Evolutionary conservation across 495 filamentous ascomycete genomes (phyloP).

Genomic region (Neurospora intermedia): DNA sequence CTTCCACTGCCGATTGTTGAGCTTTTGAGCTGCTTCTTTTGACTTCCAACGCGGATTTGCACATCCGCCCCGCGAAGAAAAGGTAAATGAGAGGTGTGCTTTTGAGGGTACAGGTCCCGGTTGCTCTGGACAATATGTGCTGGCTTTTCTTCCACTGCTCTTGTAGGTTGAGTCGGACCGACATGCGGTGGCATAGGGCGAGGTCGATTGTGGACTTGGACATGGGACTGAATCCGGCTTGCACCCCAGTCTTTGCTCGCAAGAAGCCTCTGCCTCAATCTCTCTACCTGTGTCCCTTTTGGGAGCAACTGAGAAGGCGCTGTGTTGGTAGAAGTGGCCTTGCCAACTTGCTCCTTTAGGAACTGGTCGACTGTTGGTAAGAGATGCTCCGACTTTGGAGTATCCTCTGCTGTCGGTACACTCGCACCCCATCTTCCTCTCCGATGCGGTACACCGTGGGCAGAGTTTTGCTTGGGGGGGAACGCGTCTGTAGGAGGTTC

Average conservation of each 20-base stretch:
- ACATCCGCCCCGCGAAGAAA: slow-evolving; percentile 10
- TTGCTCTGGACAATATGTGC: slow-evolving; percentile 2
- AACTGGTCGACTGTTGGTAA: slow-evolving; percentile 12
- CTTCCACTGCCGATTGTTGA: slow-evolving; percentile 4
- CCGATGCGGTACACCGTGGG: neutral
- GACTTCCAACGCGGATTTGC: slow-evolving; percentile 29
- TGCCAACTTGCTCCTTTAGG: slow-evolving; percentile 5
- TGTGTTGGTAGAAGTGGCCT: neutral
- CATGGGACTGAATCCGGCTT: neutral
- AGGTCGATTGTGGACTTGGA: neutral
- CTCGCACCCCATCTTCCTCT: neutral
- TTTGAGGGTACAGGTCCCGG: neutral
- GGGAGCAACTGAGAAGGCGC: neutral
- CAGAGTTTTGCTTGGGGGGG: neutral
- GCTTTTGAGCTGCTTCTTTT: slow-evolving; percentile 20
- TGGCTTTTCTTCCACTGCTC: neutral
- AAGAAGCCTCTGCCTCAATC: slow-evolving; percentile 13
- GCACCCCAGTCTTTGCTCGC: slow-evolving; percentile 13
- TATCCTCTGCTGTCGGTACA: neutral
- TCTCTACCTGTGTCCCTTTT: slow-evolving; percentile 2
- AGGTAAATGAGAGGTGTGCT: neutral
- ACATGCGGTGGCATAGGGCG: neutral
- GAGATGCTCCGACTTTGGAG: neutral
- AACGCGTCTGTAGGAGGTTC: neutral
- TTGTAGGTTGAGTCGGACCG: neutral